These are phyloP conservation scores for Phytophthora lateralis DNA, from an alignment of 352 stramenopile species.

Conservation along the genomic window DNA sequence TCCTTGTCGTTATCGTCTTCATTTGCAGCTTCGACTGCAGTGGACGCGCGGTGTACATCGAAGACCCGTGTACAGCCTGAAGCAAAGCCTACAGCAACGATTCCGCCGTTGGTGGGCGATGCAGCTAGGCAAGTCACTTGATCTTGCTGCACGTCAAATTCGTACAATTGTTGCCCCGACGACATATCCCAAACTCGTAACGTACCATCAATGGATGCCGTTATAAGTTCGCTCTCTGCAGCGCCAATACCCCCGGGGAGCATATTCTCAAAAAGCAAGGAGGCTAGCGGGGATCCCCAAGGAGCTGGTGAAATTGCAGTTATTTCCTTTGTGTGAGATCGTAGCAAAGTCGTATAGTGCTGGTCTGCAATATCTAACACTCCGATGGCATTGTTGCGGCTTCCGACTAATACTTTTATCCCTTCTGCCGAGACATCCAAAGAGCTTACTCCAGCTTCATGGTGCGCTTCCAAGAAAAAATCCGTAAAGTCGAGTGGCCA, in stretches of 20 bases:
- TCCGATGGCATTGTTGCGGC: slow-evolving; percentile 76
- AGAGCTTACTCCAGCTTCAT: slow-evolving; percentile 70
- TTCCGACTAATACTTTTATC: slow-evolving; percentile 78
- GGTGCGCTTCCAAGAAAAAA: slow-evolving; percentile 91
- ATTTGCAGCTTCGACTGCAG: background rate
- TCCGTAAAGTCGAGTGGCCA: slow-evolving; percentile 93
- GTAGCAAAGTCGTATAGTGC: slow-evolving; percentile 79
- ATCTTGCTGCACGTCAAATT: slow-evolving; percentile 83
- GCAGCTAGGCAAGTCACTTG: slow-evolving; percentile 61
- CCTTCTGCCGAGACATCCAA: slow-evolving; percentile 82
- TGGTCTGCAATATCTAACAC: slow-evolving; percentile 87
- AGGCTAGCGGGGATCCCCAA: slow-evolving; percentile 26
- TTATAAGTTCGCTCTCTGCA: slow-evolving; percentile 52
- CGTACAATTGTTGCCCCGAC: slow-evolving; percentile 74
- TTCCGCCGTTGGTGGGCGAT: slow-evolving; percentile 38
- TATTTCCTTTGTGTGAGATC: slow-evolving; percentile 73
- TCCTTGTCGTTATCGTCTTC: slow-evolving; percentile 5
- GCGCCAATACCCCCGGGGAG: background rate
- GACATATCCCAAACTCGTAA: slow-evolving; percentile 83
- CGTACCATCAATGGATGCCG: slow-evolving; percentile 74
- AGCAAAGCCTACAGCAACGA: slow-evolving; percentile 79
- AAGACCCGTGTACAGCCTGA: slow-evolving; percentile 89
- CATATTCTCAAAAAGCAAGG: slow-evolving; percentile 27
- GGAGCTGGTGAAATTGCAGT: slow-evolving; percentile 40
- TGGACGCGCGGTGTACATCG: slow-evolving; percentile 44